Percentiles rank a stretch among this genome's conserved stretches.
These are phyloP conservation scores for Trichoderma citrinoviride DNA, from an alignment of 2,329 filamentous ascomycete species.

Conservation along the genomic window DNA sequence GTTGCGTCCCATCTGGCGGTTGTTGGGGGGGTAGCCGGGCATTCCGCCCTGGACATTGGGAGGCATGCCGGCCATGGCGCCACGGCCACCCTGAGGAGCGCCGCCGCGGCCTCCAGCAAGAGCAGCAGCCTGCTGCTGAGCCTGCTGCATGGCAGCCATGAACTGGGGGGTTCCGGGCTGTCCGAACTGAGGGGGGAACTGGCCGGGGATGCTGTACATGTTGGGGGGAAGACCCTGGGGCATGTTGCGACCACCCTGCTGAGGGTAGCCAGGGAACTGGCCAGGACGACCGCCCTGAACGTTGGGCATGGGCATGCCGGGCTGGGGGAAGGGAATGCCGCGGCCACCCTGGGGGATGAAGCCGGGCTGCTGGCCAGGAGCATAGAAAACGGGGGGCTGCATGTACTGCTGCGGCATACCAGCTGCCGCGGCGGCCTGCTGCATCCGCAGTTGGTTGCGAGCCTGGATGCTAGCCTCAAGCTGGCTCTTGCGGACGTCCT, in stretches of 20 bases:
- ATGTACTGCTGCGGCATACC: constrained; percentile 87
- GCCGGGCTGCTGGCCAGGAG: constrained; percentile 72
- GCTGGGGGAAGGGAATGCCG: constrained; percentile 65
- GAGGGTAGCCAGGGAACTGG: constrained; percentile 82
- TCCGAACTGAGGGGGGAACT: constrained; percentile 77
- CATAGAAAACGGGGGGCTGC: constrained; percentile 89
- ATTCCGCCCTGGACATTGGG: constrained; percentile 57
- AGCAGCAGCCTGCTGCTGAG: constrained; percentile 53
- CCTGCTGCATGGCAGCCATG: constrained; percentile 80
- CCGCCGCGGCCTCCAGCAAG: constrained; percentile 62
- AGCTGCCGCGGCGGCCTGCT: constrained; percentile 88
- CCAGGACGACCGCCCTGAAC: constrained; percentile 79
- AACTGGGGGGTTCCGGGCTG: constrained; percentile 78
- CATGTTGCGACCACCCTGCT: constrained; percentile 82
- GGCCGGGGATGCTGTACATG: constrained; percentile 77
- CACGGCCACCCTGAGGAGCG: constrained; percentile 64
- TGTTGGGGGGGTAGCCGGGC: constrained; percentile 58
- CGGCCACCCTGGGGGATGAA: constrained; percentile 65
- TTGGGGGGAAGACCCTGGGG: constrained; percentile 84
- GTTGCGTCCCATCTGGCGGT: constrained; percentile 50
- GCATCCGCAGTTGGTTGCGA: constrained; percentile 97
- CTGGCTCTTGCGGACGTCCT: constrained; percentile 99
- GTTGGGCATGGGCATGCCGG: constrained; percentile 63
- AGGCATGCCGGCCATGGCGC: constrained; percentile 72
- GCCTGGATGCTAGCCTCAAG: constrained; percentile 99